Percentiles rank a stretch among this genome's conserved stretches.
These are phyloP conservation scores for Malus hybrid DNA, from an alignment of 331 rosid genomes.

Conservation along the genomic window DNA sequence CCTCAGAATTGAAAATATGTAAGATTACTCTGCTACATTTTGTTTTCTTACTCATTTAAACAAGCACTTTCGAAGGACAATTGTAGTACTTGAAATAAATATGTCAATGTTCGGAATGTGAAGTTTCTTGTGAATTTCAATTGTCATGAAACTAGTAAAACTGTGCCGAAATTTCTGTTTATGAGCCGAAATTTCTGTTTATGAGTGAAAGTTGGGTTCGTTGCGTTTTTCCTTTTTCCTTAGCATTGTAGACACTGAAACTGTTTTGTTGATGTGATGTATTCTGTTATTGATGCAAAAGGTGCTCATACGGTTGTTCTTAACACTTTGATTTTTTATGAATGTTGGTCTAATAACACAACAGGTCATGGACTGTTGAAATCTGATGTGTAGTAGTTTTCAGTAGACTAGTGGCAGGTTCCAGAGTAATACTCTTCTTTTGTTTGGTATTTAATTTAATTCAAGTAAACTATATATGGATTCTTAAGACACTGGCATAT, in stretches of 20 bases:
- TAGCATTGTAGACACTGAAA: not conserved
- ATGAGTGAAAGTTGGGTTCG: too few species aligned
- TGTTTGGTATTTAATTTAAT: not conserved
- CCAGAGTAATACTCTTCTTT: not conserved
- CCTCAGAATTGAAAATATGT: not conserved
- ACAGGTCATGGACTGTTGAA: not conserved
- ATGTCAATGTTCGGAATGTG: not conserved
- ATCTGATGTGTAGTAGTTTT: not conserved
- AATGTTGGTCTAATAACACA: not conserved
- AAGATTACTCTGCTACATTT: not conserved
- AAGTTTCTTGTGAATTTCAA: not conserved
- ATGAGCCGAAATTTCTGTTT: not conserved
- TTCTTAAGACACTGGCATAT: not conserved
- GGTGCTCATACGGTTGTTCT: not conserved
- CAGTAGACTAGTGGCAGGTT: not conserved
- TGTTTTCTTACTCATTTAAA: not conserved
- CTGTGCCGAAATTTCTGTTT: not conserved
- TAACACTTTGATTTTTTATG: too few species aligned
- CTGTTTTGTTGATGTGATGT: not conserved
- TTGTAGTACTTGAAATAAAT: not conserved
- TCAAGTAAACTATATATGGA: not conserved
- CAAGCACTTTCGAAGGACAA: not conserved
- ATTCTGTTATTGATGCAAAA: not conserved
- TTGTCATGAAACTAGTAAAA: not conserved
- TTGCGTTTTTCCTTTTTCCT: not conserved